phyloP scores from a whole-genome alignment of 1,284 basidiomycete genomes.

The Boletus semigastroideus region DNA sequence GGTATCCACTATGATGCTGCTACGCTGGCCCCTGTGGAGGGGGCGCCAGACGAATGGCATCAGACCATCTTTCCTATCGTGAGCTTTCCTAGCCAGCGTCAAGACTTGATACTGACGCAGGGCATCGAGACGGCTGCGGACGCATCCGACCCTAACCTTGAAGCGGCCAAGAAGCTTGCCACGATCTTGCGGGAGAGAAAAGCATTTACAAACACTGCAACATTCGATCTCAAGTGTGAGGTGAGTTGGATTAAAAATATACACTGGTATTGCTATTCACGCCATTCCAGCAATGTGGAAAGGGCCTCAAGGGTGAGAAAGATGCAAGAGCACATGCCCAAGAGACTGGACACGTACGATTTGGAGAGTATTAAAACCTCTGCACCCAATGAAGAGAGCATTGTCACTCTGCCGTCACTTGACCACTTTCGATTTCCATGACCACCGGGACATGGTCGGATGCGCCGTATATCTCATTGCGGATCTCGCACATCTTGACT shows the following conservation, averaged over 20 bases:
- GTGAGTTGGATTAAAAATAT: slow-evolving; percentile 37
- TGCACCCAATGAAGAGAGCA: not conserved
- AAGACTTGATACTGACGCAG: slow-evolving; percentile 8
- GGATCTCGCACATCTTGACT: slow-evolving; percentile 77
- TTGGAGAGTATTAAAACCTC: slow-evolving; percentile 77
- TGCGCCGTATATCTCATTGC: slow-evolving; percentile 81
- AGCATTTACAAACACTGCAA: slow-evolving; percentile 88
- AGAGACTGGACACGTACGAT: slow-evolving; percentile 81
- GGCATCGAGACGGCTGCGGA: slow-evolving; percentile 30
- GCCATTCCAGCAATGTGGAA: slow-evolving; percentile 60
- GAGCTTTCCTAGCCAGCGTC: slow-evolving; percentile 21
- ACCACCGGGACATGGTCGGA: slow-evolving; percentile 82
- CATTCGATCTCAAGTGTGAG: slow-evolving; percentile 86
- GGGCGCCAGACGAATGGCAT: slow-evolving; percentile 82
- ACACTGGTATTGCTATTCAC: slow-evolving; percentile 22
- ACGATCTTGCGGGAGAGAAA: slow-evolving; percentile 68
- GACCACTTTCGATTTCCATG: slow-evolving; percentile 57
- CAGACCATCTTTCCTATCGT: slow-evolving; percentile 79
- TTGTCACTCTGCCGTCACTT: slow-evolving; percentile 27
- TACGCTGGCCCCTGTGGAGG: slow-evolving; percentile 73
- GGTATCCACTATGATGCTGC: slow-evolving; percentile 95
- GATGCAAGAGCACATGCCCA: slow-evolving; percentile 85
- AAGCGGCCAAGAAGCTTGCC: slow-evolving; percentile 72
- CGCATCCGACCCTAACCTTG: slow-evolving; percentile 55
- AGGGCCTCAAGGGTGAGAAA: slow-evolving; percentile 89